Evolutionary conservation across 306 rosid genomes (phyloP).

Genomic region (Ormosia emarginata): DNA sequence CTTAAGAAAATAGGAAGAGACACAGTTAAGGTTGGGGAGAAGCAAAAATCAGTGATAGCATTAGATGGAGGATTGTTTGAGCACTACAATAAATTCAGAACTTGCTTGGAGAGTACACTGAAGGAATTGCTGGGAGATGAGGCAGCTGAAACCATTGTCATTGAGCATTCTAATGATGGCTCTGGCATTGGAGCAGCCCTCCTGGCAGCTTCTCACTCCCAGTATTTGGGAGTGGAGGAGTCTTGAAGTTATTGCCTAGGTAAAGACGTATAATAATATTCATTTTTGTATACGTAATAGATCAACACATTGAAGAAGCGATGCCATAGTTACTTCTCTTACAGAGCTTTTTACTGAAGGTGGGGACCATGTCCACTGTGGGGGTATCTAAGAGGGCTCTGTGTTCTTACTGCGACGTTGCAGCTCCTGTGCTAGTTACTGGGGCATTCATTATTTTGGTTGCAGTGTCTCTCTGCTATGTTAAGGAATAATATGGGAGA

Average conservation of each 20-base stretch:
- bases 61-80: conserved; percentile 90
- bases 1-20: conserved; percentile 91
- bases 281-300: conserved; percentile 30
- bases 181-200: conserved; percentile 98
- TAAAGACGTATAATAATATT: conserved; percentile 22
- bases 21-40: conserved; percentile 65
- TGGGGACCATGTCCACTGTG: conserved; percentile 16
- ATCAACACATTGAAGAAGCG: conserved; percentile 32
- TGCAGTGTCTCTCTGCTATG: conserved; percentile 28
- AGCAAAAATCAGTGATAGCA: conserved; percentile 72
- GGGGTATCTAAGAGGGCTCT: conserved; percentile 5
- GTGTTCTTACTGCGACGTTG: conserved; percentile 22
- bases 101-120: conserved; percentile 67
- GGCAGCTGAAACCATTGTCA: conserved; percentile 50
- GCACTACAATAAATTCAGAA: conserved; percentile 77
- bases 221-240: conserved; percentile 67
- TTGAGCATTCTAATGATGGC: conserved; percentile 82
- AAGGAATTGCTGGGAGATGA: conserved; percentile 78
- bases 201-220: conserved; percentile 89
- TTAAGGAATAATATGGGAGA: conserved; percentile 47
- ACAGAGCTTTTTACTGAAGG: conserved; percentile 20
- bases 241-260: conserved; percentile 37
- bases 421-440: conserved; percentile 12
- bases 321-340: conserved; percentile 37
- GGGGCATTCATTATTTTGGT: conserved; percentile 34